Percentiles rank a stretch among this genome's conserved stretches.
Evolutionary conservation across 2,329 filamentous ascomycete genomes (phyloP).

Genomic region (Diaporthe sp.): DNA sequence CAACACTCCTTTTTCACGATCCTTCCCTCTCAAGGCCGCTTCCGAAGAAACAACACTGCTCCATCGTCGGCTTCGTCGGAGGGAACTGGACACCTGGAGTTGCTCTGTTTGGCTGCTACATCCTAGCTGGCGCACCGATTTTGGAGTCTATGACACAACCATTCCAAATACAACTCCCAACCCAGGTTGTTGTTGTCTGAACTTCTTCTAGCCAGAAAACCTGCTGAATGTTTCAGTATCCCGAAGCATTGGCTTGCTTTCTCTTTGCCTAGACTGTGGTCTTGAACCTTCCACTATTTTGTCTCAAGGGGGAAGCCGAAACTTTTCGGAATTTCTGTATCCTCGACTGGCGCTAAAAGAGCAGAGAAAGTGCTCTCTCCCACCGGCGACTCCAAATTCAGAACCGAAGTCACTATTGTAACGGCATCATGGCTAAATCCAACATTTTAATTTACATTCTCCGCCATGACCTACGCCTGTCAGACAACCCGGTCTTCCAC

Average conservation of each 20-base stretch:
- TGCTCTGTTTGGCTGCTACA: conserved; percentile 25
- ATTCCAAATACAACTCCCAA: conserved; percentile 25
- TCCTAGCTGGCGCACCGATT: conserved; percentile 32
- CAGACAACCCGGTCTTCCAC: conserved; percentile 82
- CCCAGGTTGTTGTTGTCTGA: not conserved
- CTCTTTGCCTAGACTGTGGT: not conserved
- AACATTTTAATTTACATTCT: conserved; percentile 79
- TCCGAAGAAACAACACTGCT: not conserved
- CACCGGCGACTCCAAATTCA: not conserved
- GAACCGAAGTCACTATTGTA: not conserved
- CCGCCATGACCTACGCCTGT: conserved; percentile 79
- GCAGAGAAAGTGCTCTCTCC: not conserved
- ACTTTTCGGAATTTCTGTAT: conserved; percentile 2
- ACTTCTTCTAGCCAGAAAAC: not conserved
- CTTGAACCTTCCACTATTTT: not conserved
- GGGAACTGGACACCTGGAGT: not conserved
- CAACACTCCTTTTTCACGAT: not conserved
- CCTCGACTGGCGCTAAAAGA: not conserved
- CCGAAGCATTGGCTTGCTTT: not conserved
- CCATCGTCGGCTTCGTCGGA: not conserved
- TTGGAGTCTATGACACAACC: conserved; percentile 39
- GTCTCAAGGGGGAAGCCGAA: conserved; percentile 24
- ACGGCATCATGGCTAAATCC: conserved; percentile 48
- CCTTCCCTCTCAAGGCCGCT: not conserved
- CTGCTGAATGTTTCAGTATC: not conserved